Percentiles rank a stretch among this genome's conserved stretches.
Evolutionary conservation across 2,329 filamentous ascomycete genomes (phyloP).

Genomic region (Fusarium incarnatum): DNA sequence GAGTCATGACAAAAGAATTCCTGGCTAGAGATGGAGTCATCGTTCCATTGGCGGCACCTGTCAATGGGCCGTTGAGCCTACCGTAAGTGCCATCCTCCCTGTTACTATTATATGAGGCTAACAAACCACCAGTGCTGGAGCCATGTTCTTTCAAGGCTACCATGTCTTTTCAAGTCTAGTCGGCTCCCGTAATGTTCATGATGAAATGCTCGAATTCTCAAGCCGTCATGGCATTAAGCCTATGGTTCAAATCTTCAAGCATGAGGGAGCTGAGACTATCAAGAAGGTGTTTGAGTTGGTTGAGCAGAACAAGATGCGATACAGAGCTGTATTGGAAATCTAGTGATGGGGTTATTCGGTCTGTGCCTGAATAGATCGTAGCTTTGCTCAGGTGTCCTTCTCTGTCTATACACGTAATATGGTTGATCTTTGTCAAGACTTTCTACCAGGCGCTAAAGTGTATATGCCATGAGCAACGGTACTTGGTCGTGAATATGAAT

Average conservation of each 20-base stretch:
- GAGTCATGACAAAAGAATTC: conserved; percentile 13
- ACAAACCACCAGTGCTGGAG: neutral
- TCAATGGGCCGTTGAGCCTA: neutral
- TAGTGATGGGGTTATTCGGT: accelerated
- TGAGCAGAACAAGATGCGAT: conserved; percentile 10
- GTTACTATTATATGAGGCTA: neutral
- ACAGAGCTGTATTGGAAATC: conserved; percentile 13
- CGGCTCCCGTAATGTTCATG: conserved; percentile 1
- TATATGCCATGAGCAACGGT: too few species aligned
- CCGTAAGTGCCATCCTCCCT: neutral
- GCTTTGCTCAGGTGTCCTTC: neutral
- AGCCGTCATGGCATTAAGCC: conserved; percentile 1
- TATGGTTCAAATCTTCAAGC: conserved; percentile 9
- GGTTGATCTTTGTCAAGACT: neutral
- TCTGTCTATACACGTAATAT: neutral
- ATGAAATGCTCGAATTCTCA: conserved; percentile 18
- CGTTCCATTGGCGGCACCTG: neutral
- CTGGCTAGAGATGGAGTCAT: conserved; percentile 9
- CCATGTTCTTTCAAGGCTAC: conserved; percentile 20
- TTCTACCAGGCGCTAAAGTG: neutral
- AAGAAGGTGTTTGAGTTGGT: neutral
- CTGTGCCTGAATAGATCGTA: accelerated
- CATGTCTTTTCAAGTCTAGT: conserved; percentile 10
- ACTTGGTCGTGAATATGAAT: too few species aligned
- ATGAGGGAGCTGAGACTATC: conserved; percentile 5